Base-by-base conservation (phyloP, 441 rosid genomes). In the Euphorbia schlechtendalii region DNA sequence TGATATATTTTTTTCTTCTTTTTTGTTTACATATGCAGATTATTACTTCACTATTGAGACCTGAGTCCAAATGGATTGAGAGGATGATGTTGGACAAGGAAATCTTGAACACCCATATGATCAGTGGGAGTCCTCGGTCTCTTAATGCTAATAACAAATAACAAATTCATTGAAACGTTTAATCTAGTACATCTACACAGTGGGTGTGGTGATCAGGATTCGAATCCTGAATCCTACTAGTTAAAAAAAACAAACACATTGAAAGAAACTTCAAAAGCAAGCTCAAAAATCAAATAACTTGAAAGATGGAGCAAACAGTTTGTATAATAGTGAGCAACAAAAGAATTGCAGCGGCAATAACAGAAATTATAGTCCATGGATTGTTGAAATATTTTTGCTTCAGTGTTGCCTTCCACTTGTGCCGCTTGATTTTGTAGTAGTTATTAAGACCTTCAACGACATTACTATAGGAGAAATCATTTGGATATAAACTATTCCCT, bases 301-400 rank as follows among this genome's bases (percentile, higher is more conserved):
- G 38, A 56, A 56, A 40, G 38, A 56, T 13, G n/a, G 18, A 14
- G 24, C 36, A 56, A 6, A 59, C 48, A 2, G 63, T 15, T 25
- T 60, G 63, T 38, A 60, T 6, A 30, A 38, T 5, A 6, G 63
- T 17, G 22, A 60, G 63, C 18, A 60, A 0, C 22, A 40, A 27
- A 9, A 60, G 63, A 41, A 60, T 5, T 34, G 48, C 43, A 28
- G 63, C 63, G 4, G 51, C 51, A 48, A 48, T 46, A 12, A 62
- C 56, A 13, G 66, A 62, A 18, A 62, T 28, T 21, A 21, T 18
- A 10, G 34, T 21, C 56, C 66, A 46, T 15, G 66, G 66, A 62
- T 21, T 62, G 0, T 28, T 15, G 22, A 56, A 56, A 56, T 56
- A 56, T 11, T 56, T 27, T 4, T 12, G 40, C 40, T 46, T 48